These are phyloP conservation scores for Tetrahymena thermophila DNA, from an alignment of 73 alveolate genomes.

Conservation along the genomic window DNA sequence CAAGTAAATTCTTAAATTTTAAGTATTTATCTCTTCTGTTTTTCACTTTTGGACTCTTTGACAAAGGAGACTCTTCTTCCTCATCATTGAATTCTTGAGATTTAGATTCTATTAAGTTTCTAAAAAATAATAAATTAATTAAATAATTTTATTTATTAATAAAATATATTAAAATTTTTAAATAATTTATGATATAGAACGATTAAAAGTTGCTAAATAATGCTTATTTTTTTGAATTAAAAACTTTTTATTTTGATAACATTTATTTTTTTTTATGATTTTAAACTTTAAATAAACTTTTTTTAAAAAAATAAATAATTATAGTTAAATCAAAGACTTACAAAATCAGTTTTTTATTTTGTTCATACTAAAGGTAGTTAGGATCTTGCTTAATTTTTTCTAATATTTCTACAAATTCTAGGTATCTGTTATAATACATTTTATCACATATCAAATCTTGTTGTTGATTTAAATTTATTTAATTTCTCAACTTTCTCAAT, in stretches of 20 bases:
- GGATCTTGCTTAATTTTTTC: background rate
- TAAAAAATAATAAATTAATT: too few relatives aligned
- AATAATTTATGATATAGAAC: too few relatives aligned
- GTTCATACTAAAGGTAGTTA: background rate
- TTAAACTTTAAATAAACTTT: too few relatives aligned
- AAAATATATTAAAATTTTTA: too few relatives aligned
- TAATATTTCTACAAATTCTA: background rate
- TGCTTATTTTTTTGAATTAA: too few relatives aligned
- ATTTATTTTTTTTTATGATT: too few relatives aligned
- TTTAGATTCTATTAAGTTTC: background rate
- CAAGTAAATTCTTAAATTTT: background rate
- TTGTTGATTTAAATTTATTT: background rate
- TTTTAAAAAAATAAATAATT: too few relatives aligned
- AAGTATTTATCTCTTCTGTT: background rate
- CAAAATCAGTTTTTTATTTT: background rate
- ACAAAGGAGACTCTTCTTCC: background rate
- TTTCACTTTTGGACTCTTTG: background rate
- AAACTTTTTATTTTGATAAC: too few relatives aligned
- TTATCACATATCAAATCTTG: background rate
- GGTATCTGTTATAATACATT: background rate
- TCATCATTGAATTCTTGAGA: background rate
- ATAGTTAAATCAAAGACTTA: too few relatives aligned
- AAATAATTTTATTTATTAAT: too few relatives aligned
- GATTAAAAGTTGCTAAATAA: too few relatives aligned
- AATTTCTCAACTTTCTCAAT: background rate